Evolutionary conservation across 176 grass and related monocot species (phyloP).

Genomic region (Musa itinerans): DNA sequence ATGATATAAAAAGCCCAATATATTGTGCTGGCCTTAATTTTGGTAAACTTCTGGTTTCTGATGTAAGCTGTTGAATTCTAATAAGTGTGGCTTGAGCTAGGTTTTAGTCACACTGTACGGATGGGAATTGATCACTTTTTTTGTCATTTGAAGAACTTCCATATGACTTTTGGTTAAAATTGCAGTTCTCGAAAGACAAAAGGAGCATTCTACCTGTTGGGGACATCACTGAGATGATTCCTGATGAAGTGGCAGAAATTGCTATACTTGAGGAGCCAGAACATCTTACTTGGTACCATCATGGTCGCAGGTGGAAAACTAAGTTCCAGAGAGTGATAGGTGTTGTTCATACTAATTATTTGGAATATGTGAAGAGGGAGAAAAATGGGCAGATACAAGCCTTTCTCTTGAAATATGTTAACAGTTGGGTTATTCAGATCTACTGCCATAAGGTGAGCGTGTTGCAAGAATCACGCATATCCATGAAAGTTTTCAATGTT

Average conservation of each 20-base stretch:
- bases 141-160: neutral
- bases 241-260: conserved; percentile 76
- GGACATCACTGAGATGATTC: conserved; percentile 69
- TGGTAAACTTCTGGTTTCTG: no score
- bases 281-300: conserved; percentile 98
- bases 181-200: conserved; percentile 81
- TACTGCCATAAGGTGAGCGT: conserved; percentile 90
- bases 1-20: neutral
- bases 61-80: neutral
- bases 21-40: no score
- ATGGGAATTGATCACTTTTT: neutral
- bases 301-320: conserved; percentile 89
- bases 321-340: conserved; percentile 85
- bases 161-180: neutral
- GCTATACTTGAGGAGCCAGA: conserved; percentile 95
- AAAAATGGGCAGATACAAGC: conserved; percentile 75
- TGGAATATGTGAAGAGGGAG: conserved; percentile 96
- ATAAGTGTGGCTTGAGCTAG: neutral
- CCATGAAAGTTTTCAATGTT: neutral
- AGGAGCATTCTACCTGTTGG: conserved; percentile 97
- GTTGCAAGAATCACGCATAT: conserved; percentile 7
- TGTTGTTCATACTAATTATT: conserved; percentile 88
- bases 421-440: conserved; percentile 81
- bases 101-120: neutral
- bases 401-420: conserved; percentile 84